phyloP scores from a whole-genome alignment of 2,329 filamentous ascomycete genomes.

The Sphaceloma murrayae region DNA sequence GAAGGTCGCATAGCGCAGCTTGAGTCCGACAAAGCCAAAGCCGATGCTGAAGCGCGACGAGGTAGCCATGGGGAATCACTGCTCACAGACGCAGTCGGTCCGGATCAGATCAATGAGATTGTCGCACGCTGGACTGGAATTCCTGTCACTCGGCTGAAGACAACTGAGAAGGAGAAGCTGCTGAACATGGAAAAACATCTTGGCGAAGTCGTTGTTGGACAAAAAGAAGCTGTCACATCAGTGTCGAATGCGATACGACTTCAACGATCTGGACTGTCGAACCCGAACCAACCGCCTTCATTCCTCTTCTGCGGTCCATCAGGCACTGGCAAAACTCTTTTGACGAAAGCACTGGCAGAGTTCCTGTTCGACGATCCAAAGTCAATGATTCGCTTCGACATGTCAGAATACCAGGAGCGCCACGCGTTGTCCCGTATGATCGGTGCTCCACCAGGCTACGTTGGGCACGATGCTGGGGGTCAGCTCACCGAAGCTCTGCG shows the following conservation, averaged over 20 bases:
- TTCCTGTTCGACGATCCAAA: constrained; percentile 97
- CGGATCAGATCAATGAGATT: constrained; percentile 98
- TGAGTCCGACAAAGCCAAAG: constrained; percentile 67
- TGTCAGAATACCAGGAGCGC: constrained; percentile 98
- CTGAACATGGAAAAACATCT: constrained; percentile 90
- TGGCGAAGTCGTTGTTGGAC: constrained; percentile 76
- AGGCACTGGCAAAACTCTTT: constrained; percentile 92
- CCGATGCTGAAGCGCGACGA: constrained; percentile 61
- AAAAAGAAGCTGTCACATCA: constrained; percentile 83
- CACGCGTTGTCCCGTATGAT: constrained; percentile 96
- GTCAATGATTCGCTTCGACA: constrained; percentile 97
- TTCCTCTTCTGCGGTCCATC: constrained; percentile 99
- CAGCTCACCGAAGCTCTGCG: constrained; percentile 92
- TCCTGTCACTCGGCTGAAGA: constrained; percentile 85
- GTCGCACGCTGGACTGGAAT: constrained; percentile 98
- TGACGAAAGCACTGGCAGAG: constrained; percentile 93
- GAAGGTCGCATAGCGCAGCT: constrained; percentile 68
- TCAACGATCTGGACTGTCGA: constrained; percentile 85
- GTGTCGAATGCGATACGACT: constrained; percentile 95
- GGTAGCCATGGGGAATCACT: constrained; percentile 59
- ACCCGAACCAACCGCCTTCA: constrained; percentile 92
- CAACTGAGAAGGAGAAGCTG: constrained; percentile 96
- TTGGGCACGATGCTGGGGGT: constrained; percentile 90
- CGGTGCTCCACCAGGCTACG: constrained; percentile 90
- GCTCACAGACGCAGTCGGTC: constrained; percentile 86